Conservation (phyloP, 805 yeast genomes). For the Saturnispora bothae region DNA sequence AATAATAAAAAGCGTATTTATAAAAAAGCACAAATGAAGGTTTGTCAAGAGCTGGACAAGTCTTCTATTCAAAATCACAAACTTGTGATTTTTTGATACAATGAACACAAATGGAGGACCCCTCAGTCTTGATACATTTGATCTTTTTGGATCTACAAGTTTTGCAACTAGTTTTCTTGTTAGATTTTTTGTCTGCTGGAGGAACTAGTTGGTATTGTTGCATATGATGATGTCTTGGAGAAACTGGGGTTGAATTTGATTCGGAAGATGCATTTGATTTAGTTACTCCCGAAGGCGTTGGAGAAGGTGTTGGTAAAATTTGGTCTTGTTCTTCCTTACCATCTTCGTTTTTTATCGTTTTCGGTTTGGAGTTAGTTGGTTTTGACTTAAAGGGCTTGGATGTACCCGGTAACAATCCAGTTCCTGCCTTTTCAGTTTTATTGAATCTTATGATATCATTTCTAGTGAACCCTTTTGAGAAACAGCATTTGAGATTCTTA, state of each 20-base stretch:
- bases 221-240: background rate
- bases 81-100: slow-evolving; percentile 23
- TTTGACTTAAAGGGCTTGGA: background rate
- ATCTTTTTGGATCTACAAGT: slow-evolving; percentile 27
- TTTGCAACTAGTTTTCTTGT: slow-evolving; percentile 27
- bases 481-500: slow-evolving; percentile 38
- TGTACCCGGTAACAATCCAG: background rate
- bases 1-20: too few species aligned
- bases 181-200: slow-evolving; percentile 10
- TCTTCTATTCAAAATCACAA: slow-evolving; percentile 47
- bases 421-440: slow-evolving; percentile 20
- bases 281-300: background rate
- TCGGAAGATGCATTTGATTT: background rate
- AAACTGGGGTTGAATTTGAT: background rate
- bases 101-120: slow-evolving; percentile 17
- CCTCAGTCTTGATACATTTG: slow-evolving; percentile 25
- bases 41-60: too few species aligned
- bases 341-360: background rate
- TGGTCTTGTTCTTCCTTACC: background rate
- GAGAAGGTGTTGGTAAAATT: slow-evolving; percentile 8
- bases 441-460: slow-evolving; percentile 40
- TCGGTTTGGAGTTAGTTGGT: background rate
- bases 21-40: too few species aligned
- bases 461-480: slow-evolving; percentile 58
- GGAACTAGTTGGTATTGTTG: background rate